A percentile compares a stretch with the other conserved stretches of the same genome.
Conservation (phyloP, 495 filamentous ascomycete genomes). For the Rhypophila decipiens region DNA sequence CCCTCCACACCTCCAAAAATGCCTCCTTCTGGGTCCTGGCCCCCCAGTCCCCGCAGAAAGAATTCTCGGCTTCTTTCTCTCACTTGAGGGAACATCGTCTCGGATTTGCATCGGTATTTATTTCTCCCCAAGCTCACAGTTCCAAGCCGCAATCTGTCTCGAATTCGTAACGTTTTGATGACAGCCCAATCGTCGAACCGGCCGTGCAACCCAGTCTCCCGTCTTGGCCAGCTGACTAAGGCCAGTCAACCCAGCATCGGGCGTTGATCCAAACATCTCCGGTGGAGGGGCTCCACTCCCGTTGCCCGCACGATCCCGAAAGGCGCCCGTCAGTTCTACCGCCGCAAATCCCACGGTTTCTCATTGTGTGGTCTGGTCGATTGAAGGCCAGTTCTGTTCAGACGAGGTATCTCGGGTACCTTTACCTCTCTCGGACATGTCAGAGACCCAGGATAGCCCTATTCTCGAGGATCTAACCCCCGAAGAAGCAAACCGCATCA, state of each 20-base stretch:
- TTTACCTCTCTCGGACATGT: slow-evolving; percentile 12
- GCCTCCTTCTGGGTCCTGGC: slow-evolving; percentile 12
- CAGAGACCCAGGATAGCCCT: slow-evolving; percentile 30
- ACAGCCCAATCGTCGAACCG: not conserved
- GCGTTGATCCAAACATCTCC: not conserved
- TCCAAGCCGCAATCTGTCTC: not conserved
- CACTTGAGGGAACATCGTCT: slow-evolving; percentile 8
- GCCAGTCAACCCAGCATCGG: too few species aligned
- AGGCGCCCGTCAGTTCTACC: too few species aligned
- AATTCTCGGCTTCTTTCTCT: slow-evolving; percentile 21
- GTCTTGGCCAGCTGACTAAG: not conserved
- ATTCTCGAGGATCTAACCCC: slow-evolving; percentile 45
- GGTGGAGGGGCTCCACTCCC: too few species aligned
- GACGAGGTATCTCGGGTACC: not conserved
- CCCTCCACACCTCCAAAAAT: slow-evolving; percentile 7
- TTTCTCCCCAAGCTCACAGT: not conserved
- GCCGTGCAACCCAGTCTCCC: too few species aligned
- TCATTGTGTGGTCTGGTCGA: too few species aligned
- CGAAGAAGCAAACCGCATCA: slow-evolving; percentile 53
- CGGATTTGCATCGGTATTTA: slow-evolving; percentile 34
- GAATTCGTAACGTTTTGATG: not conserved
- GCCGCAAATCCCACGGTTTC: too few species aligned
- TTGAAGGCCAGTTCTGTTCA: not conserved
- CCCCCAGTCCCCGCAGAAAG: slow-evolving; percentile 12
- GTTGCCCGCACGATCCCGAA: too few species aligned